Evolutionary conservation across 2,329 filamentous ascomycete species (phyloP), one percentile per base, ranked within the genome.

Genomic region (Huntiella decipiens): DNA sequence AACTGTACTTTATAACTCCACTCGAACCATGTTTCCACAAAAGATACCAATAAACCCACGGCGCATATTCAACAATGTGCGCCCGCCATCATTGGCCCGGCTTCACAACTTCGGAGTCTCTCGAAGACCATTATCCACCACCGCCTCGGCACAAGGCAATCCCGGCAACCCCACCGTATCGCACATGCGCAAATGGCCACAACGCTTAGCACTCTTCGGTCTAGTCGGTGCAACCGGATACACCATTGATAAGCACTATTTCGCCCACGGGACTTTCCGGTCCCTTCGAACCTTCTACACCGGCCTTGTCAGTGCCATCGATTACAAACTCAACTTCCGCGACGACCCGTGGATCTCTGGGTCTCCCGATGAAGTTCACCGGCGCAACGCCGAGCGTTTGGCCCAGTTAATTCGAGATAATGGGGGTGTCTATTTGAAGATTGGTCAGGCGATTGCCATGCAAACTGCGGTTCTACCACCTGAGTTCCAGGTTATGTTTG

Each of bases 361-460:
- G 43, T 79, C 76, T 15, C 76, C 93, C 36, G 70, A 74, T 37
- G 82, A 85, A 49, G 64, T 96, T 43, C 91, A 98, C 62, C 66
- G 71, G 34, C 78, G 91, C 51, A 93, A 82, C 57, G 91, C 91
- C 0, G 76, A 86, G 63, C 71, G 83, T 19, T 65, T 96, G 34
- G 93, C 84, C 50, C 70, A 88, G 28, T 65, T 98, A 51, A 68
- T 96, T 53, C 73, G 83, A 19, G 66, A 74, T 46, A 98, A 98
- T 68, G 88, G 91, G 50, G 91, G 91, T 0, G 63, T 98, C 13
- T 98, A 96, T 58, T 69, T 96, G 57, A 98, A 98, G 70, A 95
- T 98, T 49, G 91, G 91, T 1, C 91, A 98, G 67, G 91, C 91
- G 4, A 88, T 98, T 53, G 91, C 88, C 11, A 96, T 96, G 91